Evolutionary conservation across 441 rosid species (phyloP).

Genomic region (Theobroma grandiflorum): DNA sequence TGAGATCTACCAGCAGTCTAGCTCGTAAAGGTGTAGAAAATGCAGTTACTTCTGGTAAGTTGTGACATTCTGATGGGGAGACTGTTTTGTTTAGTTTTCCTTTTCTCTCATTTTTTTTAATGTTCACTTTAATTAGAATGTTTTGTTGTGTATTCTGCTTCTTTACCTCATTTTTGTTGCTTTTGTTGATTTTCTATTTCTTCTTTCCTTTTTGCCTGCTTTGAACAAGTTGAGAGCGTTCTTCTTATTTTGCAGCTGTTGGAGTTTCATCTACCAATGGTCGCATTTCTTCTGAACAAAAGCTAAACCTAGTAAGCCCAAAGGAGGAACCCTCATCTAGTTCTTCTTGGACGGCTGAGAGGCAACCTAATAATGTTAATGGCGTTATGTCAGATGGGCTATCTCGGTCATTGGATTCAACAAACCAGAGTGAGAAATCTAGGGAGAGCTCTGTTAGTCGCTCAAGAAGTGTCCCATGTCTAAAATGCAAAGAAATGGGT

Average conservation of each 20-base stretch:
- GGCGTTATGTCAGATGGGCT: slow-evolving; percentile 63
- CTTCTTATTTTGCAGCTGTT: slow-evolving; percentile 53
- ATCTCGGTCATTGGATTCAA: slow-evolving; percentile 57
- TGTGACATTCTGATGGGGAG: slow-evolving; percentile 30
- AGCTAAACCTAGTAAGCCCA: slow-evolving; percentile 50
- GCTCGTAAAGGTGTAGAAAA: slow-evolving; percentile 61
- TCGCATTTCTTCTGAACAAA: slow-evolving; percentile 52
- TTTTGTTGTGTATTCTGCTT: not conserved
- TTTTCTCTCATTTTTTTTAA: not conserved
- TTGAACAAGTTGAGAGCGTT: slow-evolving; percentile 18
- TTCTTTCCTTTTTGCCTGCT: slow-evolving; percentile 14
- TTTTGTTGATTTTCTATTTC: slow-evolving; percentile 15
- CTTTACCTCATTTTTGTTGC: slow-evolving; percentile 1
- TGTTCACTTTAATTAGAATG: not conserved
- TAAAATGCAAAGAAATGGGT: slow-evolving; percentile 65
- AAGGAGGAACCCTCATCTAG: slow-evolving; percentile 74
- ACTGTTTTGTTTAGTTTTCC: not conserved
- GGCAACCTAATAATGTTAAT: slow-evolving; percentile 43
- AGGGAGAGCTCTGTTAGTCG: slow-evolving; percentile 56
- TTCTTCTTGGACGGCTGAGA: slow-evolving; percentile 65
- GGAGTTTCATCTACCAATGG: slow-evolving; percentile 56
- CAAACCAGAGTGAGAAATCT: slow-evolving; percentile 63
- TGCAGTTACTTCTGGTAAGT: slow-evolving; percentile 63
- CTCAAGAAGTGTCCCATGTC: slow-evolving; percentile 53
- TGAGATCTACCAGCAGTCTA: slow-evolving; percentile 58